Base-by-base conservation (phyloP, 805 yeast species). In the Pichia californica region DNA sequence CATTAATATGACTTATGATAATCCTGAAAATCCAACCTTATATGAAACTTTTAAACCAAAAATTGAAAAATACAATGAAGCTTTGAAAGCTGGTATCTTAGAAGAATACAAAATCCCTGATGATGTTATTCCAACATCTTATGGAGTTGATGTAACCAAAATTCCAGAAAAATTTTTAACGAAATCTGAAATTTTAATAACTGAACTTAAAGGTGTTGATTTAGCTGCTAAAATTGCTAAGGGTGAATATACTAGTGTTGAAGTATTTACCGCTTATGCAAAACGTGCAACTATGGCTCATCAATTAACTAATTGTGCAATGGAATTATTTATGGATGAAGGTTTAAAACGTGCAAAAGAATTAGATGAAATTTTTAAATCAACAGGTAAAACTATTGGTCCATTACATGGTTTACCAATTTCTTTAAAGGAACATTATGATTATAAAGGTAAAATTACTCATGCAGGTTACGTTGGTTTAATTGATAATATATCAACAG, bases 341-440 rank as follows among this genome's bases (percentile, higher is more conserved):
- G 79, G 77, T 13, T 57, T 74, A 41, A 52, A 62, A 38, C 62
- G 73, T 38, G 79, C 79, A 2, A 47, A 69, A 48, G 74, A 71
- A 51, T 63, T 77, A 44, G 85, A 81, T 61, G 76, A 72, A 3
- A 68, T 69, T 50, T 63, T 61, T 44, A 54, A 56, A 19, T 63
- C 67, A 38, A 66, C 71, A 38, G 77, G 77, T 3, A 61, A 70
- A 40, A 63, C 76, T 0, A 59, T 74, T 21, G 80, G 80, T 36
- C 79, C 82, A 1, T 64, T 79, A 42, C 83, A 81, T 35, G 85
- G 86, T 3, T 58, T 80, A 50, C 84, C 85, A 6, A 63, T 80
- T 39, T 76, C 84, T 1, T 59, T 80, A 43, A 80, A 80, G 56
- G 86, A 79, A 50, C 79, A 79, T 36, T 70, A 67, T 51, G 61